Evolutionary conservation across 306 rosid genomes (phyloP).

Genomic region (Pterocarpus santalinus): DNA sequence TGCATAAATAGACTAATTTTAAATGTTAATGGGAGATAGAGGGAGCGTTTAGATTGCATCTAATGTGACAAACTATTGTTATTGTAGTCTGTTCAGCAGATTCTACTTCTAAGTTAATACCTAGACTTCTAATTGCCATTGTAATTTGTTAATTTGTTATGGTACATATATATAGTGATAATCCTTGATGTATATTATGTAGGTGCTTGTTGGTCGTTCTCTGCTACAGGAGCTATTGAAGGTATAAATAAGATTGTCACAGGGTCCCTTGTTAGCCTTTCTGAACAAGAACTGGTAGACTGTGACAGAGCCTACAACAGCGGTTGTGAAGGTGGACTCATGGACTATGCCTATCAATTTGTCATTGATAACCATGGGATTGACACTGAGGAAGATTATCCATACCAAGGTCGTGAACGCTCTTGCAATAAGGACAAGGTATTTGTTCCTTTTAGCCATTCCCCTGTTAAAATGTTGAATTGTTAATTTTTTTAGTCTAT

Average conservation of each 20-base stretch:
- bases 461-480: neutral
- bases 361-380: slow-evolving; percentile 79
- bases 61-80: too few relatives aligned
- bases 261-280: slow-evolving; percentile 84
- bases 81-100: neutral
- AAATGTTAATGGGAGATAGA: neutral
- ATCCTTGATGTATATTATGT: slow-evolving; percentile 32
- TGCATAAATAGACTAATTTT: neutral
- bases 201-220: slow-evolving; percentile 98
- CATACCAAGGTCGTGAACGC: slow-evolving; percentile 56
- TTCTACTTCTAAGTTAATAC: neutral
- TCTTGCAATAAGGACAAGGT: slow-evolving; percentile 78
- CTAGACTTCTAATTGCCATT: slow-evolving; percentile 4
- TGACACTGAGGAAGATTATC: slow-evolving; percentile 86
- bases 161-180: slow-evolving; percentile 10
- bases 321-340: slow-evolving; percentile 89
- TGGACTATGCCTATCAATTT: slow-evolving; percentile 86
- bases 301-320: slow-evolving; percentile 73
- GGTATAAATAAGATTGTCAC: slow-evolving; percentile 90
- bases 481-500: slow-evolving; percentile 3
- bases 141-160: neutral
- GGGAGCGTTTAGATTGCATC: slow-evolving; percentile 2
- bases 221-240: slow-evolving; percentile 95
- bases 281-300: slow-evolving; percentile 92
- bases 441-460: neutral